Evolutionary conservation across 2,329 filamentous ascomycete genomes (phyloP).

Genomic region (Clonostachys rhizophaga): DNA sequence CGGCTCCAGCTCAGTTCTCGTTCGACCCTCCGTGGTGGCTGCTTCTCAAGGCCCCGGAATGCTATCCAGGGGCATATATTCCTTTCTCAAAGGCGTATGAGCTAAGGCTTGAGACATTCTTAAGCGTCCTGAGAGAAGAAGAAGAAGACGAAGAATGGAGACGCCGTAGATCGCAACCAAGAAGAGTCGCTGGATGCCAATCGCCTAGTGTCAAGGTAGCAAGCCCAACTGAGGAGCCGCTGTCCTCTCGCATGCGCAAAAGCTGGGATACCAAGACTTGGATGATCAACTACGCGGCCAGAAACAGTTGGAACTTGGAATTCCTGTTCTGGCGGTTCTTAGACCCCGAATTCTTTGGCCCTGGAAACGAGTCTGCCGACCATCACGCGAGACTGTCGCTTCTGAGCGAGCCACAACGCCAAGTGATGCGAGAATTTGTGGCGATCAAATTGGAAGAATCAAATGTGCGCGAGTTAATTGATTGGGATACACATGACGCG

Average conservation of each 20-base stretch:
- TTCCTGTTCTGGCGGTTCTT: conserved; percentile 26
- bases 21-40: conserved; percentile 34
- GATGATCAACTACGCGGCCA: conserved; percentile 23
- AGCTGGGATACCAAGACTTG: conserved; percentile 25
- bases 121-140: conserved; percentile 21
- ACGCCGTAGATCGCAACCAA: background rate
- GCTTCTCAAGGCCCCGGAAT: conserved; percentile 19
- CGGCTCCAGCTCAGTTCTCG: conserved; percentile 21
- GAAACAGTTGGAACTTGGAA: conserved; percentile 29
- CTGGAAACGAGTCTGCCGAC: no score
- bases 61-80: conserved; percentile 18
- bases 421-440: no score
- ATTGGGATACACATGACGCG: no score
- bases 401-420: no score
- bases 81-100: conserved; percentile 23
- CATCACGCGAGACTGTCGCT: no score
- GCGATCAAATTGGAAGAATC: no score
- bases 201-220: background rate
- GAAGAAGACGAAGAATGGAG: conserved; percentile 21
- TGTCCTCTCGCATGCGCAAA: conserved; percentile 23
- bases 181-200: background rate
- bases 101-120: conserved; percentile 21
- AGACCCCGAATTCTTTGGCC: conserved; percentile 22
- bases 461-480: no score
- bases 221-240: background rate